These are phyloP conservation scores for Ophiostoma australiae DNA, from an alignment of 2,329 filamentous ascomycete genomes.

Conservation along the genomic window DNA sequence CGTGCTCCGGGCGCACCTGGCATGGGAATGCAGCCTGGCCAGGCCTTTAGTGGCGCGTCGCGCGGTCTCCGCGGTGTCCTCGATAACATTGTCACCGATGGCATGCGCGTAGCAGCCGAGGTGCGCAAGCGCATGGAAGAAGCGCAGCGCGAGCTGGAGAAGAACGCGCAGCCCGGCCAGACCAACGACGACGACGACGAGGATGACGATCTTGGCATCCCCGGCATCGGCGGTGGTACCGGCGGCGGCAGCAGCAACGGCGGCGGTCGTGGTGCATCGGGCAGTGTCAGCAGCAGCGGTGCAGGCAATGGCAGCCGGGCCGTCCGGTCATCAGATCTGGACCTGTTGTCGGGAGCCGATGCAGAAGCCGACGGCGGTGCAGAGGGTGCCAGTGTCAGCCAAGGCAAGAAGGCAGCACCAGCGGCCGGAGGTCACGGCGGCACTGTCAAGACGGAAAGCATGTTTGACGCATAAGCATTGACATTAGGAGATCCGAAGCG, in stretches of 20 bases:
- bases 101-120: constrained; percentile 91
- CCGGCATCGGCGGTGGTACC: constrained; percentile 20
- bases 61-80: constrained; percentile 86
- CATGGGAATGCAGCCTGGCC: constrained; percentile 15
- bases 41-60: constrained; percentile 45
- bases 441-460: constrained; percentile 11
- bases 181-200: constrained; percentile 53
- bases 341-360: constrained; percentile 69
- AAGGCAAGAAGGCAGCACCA: neutral
- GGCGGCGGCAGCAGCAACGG: constrained; percentile 29
- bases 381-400: neutral
- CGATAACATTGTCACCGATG: constrained; percentile 96
- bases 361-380: constrained; percentile 53
- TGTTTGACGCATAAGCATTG: constrained; percentile 10
- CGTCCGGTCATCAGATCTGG: constrained; percentile 62
- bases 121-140: constrained; percentile 92
- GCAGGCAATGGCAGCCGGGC: constrained; percentile 36
- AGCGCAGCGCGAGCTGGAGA: constrained; percentile 84
- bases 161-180: constrained; percentile 64
- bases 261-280: constrained; percentile 34
- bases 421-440: neutral
- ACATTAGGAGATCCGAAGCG: no score
- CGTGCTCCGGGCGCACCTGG: neutral
- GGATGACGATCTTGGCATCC: constrained; percentile 37
- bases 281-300: constrained; percentile 3